Evolutionary conservation across 2,329 filamentous ascomycete genomes (phyloP), one percentile per base, ranked within the genome.

Genomic region (Venturia carpophila): DNA sequence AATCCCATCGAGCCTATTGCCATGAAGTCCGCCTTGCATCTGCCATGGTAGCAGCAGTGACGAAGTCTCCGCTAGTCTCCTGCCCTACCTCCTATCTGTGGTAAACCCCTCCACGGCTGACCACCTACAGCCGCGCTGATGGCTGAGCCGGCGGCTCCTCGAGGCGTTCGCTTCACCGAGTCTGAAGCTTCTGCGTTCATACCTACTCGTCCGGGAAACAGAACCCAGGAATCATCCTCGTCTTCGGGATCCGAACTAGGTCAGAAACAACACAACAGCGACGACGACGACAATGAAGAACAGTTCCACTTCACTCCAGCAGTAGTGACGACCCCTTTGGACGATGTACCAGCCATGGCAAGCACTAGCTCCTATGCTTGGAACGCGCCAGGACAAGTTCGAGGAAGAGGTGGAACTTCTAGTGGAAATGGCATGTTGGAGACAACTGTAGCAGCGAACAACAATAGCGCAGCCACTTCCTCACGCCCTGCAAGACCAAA

Each of bases 241-340:
- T 66, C 64, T 10, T 49, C 34, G 15, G 60, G 60, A 27, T 64
- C 60, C 15, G 52, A 30, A 24, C 21, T 34, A 27, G 52, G 34
- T 10, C 30, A 42, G 21, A 65, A 65, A 47, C 39, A 43, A 19
- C 30, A 45, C n/a, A 41, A 41, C 60, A 37, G 27, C 30, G 60
- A 63, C 30, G 58, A 63, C 41, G 64, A 66, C 41, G 66, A 70
- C 60, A 66, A 55, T 47, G 68, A 69, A 37, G 60, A 61, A 41
- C 65, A 58, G 17, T 60, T 67, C 65, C 71, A 75, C 60, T 78
- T 77, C 71, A 73, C 75, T 37, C 73, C 76, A n/a, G 69, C 75
- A 68, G 67, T 76, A 49, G 64, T 70, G 63, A 69, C 72, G 39
- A 68, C 72, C 19, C 71, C 71, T 60, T 67, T 74, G 68, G 71